Base-by-base conservation (phyloP, 2,329 filamentous ascomycete species). In the Calonectria pteridis region DNA sequence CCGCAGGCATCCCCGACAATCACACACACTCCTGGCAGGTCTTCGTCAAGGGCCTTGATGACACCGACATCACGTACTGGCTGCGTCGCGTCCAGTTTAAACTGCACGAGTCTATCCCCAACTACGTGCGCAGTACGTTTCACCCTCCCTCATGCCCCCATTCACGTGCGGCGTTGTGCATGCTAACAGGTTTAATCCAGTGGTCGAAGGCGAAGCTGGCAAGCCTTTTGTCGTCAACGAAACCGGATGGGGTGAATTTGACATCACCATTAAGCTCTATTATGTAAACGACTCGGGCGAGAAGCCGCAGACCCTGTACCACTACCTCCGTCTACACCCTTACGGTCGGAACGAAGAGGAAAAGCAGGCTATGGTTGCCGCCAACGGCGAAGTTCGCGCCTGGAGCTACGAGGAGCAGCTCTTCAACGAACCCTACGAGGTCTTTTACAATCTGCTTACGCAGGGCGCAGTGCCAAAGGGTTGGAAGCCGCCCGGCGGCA, bases 201-300 rank as follows among this genome's bases (percentile, higher is more conserved):
- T 94, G 83, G 89, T 97, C 81, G 96, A 98, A 81, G 91, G 91
- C 74, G 91, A 94, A 65, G 85, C 87, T 0, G 88, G 88, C n/a
- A 89, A 90, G 75, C 81, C 95, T 14, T 99, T 98, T 81, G 89
- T 95, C 81, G 94, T 98, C 74, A 91, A 92, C 75, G 97, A 98
- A 85, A 98, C 97, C 0, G 97, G 97, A 63, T 99, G 97, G 94
- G 97, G 97, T 81, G 97, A 98, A 86, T 99, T 99, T 87, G 95
- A 97, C 84, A 97, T 99, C 81, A 94, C 96, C 76, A 94, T 99
- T 83, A 95, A 98, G 82, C 90, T 99, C 55, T 98, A 98, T 87
- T 99, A 98, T 85, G 92, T 94, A 70, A 92, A 94, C 70, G 94
- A 97, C 82, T 94, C 93, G 46, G 93, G 92, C 80, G 97, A 99